Evolutionary conservation across 208 protist species (phyloP), one percentile per base, ranked within the genome.

Genomic region (Strigomonas culicis): DNA sequence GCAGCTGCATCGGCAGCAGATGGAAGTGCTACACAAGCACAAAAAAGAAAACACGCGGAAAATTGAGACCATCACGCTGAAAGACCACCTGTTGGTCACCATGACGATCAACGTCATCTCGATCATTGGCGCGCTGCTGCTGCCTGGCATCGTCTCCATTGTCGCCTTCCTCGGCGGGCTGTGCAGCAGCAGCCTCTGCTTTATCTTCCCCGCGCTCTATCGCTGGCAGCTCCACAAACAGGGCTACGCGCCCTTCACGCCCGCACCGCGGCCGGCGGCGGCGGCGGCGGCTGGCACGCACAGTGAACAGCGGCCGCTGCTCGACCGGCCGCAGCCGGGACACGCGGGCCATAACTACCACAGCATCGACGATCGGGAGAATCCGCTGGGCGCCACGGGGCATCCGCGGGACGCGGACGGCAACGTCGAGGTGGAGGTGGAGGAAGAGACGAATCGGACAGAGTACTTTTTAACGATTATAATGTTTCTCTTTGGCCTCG

Each of bases 71-170:
- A 87, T 90, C 55, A 59, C 77, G 1, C 57, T 69, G 22, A 62
- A 72, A 1, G 79, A 88, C 52, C 81, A 92, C 47, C 52, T 92
- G 10, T 77, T 92, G 31, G 72, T 92, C 10, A 88, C 79, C 63
- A 56, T 86, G 19, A 62, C 77, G 0, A 77, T 92, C 17, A 83
- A 67, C 55, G 73, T 73, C 6, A 21, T 69, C 4, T 89, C 77
- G 39, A 24, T 92, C 10, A 57, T 77, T 0, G 70, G 71, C 11
- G 86, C 86, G n/a, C 61, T 92, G 0, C 36, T 88, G 2, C 63
- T 74, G 15, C 86, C 82, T 1, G 74, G 81, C 8, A 80, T 92
- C 21, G 82, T 86, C 13, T 64, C 74, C 0, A 70, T 92, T 7
- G 78, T 88, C 7, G 61, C 86, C 2, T 65, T 89, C 8, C 68